A percentile compares a stretch with the other conserved stretches of the same genome.
Evolutionary conservation across 495 filamentous ascomycete genomes (phyloP).

Genomic region (Aspergillus homomorphus): DNA sequence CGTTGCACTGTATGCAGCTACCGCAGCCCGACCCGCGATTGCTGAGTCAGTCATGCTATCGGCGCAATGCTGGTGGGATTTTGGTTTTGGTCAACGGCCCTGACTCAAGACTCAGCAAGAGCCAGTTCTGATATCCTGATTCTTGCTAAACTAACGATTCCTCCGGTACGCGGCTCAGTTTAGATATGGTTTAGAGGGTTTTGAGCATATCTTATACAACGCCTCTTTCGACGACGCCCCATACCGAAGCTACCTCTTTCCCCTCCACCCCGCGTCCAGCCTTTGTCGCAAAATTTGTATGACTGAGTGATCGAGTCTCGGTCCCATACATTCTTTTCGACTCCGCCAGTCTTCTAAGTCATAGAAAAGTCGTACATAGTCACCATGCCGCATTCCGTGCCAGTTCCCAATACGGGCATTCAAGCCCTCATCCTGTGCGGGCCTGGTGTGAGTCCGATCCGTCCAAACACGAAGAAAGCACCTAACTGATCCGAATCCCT

Average conservation of each 20-base stretch:
- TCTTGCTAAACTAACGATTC: neutral
- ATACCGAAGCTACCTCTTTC: neutral
- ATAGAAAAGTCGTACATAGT: neutral
- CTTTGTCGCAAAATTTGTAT: neutral
- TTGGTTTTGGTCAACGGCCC: constrained; percentile 1
- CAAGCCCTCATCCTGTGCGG: constrained; percentile 93
- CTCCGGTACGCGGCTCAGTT: neutral
- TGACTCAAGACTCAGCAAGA: neutral
- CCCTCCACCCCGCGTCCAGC: neutral
- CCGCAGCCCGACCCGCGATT: neutral
- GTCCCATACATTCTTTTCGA: neutral
- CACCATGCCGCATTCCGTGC: constrained; percentile 24
- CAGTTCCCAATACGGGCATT: constrained; percentile 73
- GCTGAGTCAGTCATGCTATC: constrained; percentile 4
- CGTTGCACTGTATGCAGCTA: neutral
- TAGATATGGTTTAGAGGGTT: neutral
- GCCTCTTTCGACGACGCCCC: neutral
- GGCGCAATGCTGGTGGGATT: constrained; percentile 1
- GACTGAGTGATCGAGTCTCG: neutral
- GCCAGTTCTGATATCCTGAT: neutral
- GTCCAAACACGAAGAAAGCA: neutral
- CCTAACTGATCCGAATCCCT: neutral
- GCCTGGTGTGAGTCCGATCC: constrained; percentile 51
- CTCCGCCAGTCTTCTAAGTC: neutral
- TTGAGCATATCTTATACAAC: neutral